Evolutionary conservation across 2,329 filamentous ascomycete genomes (phyloP).

Genomic region (Colletotrichum musicola): DNA sequence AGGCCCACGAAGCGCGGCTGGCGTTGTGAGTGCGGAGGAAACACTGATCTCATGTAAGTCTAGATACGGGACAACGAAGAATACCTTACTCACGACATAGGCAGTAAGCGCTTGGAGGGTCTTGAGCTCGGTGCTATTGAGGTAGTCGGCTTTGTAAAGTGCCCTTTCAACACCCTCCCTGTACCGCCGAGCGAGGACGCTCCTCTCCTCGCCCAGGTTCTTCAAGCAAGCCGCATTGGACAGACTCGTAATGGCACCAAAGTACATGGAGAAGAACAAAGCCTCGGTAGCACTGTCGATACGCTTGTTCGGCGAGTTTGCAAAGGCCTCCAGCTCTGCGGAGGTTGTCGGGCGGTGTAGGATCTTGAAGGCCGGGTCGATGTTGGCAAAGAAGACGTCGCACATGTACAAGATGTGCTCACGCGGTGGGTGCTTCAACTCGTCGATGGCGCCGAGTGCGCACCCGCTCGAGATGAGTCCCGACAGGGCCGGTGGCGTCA

Average conservation of each 20-base stretch:
- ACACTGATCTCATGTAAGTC: slow-evolving; percentile 39
- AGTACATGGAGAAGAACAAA: slow-evolving; percentile 59
- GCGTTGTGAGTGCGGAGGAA: slow-evolving; percentile 54
- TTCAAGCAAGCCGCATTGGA: slow-evolving; percentile 46
- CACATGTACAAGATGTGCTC: slow-evolving; percentile 54
- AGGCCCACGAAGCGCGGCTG: slow-evolving; percentile 56
- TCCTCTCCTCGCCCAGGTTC: slow-evolving; percentile 51
- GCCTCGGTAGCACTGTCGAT: slow-evolving; percentile 47
- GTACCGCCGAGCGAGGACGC: slow-evolving; percentile 48
- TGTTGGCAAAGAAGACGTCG: slow-evolving; percentile 53
- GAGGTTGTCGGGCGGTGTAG: slow-evolving; percentile 57
- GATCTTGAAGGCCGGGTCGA: slow-evolving; percentile 59
- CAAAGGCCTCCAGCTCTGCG: slow-evolving; percentile 45
- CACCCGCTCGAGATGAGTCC: slow-evolving; percentile 42
- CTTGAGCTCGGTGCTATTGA: slow-evolving; percentile 55
- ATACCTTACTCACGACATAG: slow-evolving; percentile 49
- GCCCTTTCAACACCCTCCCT: slow-evolving; percentile 52
- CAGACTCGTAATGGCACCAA: slow-evolving; percentile 53
- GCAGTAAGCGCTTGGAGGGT: slow-evolving; percentile 57
- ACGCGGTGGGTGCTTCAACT: slow-evolving; percentile 50
- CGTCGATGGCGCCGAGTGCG: slow-evolving; percentile 1
- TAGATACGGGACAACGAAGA: not conserved
- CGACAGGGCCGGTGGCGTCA: slow-evolving; percentile 43
- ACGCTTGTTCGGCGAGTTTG: slow-evolving; percentile 42
- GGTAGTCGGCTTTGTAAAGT: slow-evolving; percentile 57